A percentile compares a stretch with the other conserved stretches of the same genome.
These are phyloP conservation scores for Pichia inconspicua DNA, from an alignment of 1,139 yeast genomes.

Conservation along the genomic window DNA sequence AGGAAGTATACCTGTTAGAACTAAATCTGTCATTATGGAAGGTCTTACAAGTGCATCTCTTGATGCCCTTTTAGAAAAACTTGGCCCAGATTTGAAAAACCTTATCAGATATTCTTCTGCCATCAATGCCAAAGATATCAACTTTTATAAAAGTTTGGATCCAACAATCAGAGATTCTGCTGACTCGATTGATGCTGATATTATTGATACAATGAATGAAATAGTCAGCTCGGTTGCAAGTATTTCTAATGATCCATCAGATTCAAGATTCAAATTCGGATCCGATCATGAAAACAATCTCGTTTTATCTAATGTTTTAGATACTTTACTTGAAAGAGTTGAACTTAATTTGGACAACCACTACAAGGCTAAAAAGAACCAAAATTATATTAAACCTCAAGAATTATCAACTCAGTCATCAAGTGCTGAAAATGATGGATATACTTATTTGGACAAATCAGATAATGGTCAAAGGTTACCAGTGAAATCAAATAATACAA, in stretches of 20 bases:
- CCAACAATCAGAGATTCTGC: constrained; percentile 35
- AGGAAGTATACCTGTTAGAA: background rate
- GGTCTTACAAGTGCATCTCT: background rate
- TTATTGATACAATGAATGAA: constrained; percentile 38
- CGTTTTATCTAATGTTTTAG: constrained; percentile 54
- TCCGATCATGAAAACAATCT: constrained; percentile 52
- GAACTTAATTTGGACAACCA: constrained; percentile 56
- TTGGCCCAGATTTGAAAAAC: constrained; percentile 37
- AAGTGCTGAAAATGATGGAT: constrained; percentile 15
- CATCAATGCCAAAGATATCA: constrained; percentile 72
- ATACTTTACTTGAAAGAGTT: constrained; percentile 63
- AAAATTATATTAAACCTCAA: background rate
- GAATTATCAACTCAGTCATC: background rate
- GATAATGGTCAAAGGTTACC: constrained; percentile 18
- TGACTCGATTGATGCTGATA: constrained; percentile 7
- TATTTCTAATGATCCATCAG: constrained; percentile 24
- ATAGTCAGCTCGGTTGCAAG: constrained; percentile 36
- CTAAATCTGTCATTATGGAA: background rate
- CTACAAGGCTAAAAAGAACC: constrained; percentile 17
- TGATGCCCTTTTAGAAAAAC: constrained; percentile 14
- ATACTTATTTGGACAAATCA: constrained; percentile 45
- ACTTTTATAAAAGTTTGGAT: constrained; percentile 68
- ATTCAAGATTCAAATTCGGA: constrained; percentile 29
- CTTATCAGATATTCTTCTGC: constrained; percentile 66
- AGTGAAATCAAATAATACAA: constrained; percentile 29